A percentile compares a stretch with the other conserved stretches of the same genome.
Evolutionary conservation across 495 filamentous ascomycete genomes (phyloP).

Genomic region (Neurospora sp.): DNA sequence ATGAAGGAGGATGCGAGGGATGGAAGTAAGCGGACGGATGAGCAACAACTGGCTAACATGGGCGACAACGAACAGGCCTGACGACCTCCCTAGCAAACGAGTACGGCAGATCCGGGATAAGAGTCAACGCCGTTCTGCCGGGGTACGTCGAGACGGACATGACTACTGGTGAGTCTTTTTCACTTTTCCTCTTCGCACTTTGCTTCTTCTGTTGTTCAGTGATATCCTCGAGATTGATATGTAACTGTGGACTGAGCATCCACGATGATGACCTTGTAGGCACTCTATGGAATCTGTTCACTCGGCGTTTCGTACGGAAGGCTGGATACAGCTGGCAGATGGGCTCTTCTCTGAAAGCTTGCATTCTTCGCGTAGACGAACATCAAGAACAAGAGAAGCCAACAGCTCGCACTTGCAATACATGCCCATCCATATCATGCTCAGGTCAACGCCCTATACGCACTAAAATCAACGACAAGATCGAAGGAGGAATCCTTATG

Average conservation of each 20-base stretch:
- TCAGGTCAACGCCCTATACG: background rate
- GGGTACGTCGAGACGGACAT: constrained; percentile 75
- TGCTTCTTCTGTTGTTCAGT: background rate
- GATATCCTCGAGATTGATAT: background rate
- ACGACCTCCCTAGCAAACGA: constrained; percentile 63
- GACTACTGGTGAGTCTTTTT: constrained; percentile 49
- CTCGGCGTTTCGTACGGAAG: background rate
- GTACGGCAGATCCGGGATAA: constrained; percentile 43
- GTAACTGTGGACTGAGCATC: background rate
- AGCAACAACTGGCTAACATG: constrained; percentile 1
- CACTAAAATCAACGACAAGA: background rate
- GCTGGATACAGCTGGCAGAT: background rate
- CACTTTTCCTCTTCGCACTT: background rate
- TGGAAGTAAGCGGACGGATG: background rate
- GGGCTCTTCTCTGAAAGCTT: no score
- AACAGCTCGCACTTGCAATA: background rate
- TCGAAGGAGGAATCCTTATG: background rate
- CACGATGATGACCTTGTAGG: background rate
- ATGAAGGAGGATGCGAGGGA: no score
- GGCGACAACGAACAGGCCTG: constrained; percentile 34
- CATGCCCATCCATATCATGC: background rate
- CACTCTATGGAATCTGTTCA: no score
- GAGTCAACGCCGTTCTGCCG: constrained; percentile 74
- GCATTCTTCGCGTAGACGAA: background rate
- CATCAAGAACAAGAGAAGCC: background rate